Percentiles rank a stretch among this genome's conserved stretches.
Evolutionary conservation across 352 stramenopile genomes (phyloP).

Genomic region (Globisporangium irregulare): DNA sequence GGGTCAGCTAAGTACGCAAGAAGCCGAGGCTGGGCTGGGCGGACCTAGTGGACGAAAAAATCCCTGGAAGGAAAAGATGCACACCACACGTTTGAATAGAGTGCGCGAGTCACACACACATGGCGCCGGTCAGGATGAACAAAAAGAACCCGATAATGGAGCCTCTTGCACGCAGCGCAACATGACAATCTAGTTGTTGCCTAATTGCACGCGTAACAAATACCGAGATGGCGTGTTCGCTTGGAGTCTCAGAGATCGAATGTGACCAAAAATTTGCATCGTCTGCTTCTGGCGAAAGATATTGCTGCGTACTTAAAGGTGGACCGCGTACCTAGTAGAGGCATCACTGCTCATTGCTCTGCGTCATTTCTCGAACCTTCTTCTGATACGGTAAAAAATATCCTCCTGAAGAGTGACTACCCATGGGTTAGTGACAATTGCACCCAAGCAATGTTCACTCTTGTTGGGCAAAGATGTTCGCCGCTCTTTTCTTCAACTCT

Average conservation of each 20-base stretch:
- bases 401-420: constrained; percentile 11
- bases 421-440: neutral
- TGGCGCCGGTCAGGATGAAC: too few relatives aligned
- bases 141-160: neutral
- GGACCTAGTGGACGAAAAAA: neutral
- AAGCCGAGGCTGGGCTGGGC: neutral
- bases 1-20: neutral
- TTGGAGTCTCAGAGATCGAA: too few relatives aligned
- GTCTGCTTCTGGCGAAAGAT: neutral
- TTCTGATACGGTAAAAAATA: constrained; percentile 4
- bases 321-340: neutral
- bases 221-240: neutral
- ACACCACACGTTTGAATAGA: neutral
- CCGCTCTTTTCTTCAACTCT: neutral
- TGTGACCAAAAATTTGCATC: neutral
- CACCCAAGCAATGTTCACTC: neutral
- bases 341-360: neutral
- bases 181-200: neutral
- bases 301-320: neutral
- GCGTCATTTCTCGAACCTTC: constrained; percentile 39
- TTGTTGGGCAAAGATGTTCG: neutral
- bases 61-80: constrained; percentile 8
- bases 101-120: neutral
- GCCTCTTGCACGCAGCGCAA: neutral
- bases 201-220: neutral